Base-by-base conservation (phyloP, 371 early-diverging fungal species). In the Mortierella sp. region DNA sequence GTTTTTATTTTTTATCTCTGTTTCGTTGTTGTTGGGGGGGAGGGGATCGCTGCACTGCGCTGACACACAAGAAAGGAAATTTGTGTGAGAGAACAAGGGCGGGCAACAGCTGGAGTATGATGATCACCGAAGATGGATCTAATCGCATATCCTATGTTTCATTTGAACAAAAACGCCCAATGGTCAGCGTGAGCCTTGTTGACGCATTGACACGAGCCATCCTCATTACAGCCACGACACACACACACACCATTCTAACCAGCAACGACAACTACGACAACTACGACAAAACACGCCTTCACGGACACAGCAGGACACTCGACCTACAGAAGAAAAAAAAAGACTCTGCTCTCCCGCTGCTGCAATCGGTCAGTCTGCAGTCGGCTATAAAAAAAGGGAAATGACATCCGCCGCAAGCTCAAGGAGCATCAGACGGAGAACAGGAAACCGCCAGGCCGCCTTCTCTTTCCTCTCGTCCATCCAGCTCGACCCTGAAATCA, bases 381-480 rank as follows among this genome's bases (percentile, higher is more conserved):
- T 61, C 61, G 61, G 61, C 61, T n/a, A n/a, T n/a, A n/a, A n/a
- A n/a, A 50, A 50, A 34, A 31, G 44, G 48, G 39, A 52, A 61
- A 68, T 68, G 68, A 52, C 48, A 13, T 26, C 68, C 40, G 40
- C 48, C 37, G 24, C 45, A 39, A 37, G 14, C 40, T 5, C 39
- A 24, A 47, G 64, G 44, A 69, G 68, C 64, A 41, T 74, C 39
- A 58, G 82, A 14, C 74, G 82, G 67, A 77, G 65, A 50, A 58
- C 71, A 19, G 71, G 64, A 14, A 74, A 77, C 41, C 73, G 82
- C 9, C 82, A 77, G 37, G 75, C 82, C 11, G 82, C 82, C 8
- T 78, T 74, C 68, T 74, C 82, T 4, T 82, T 82, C 50, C 66
- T 82, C 8, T 81, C 82, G 11, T 70, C 77, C 40, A 74, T 82